Percentiles rank a stretch among this genome's conserved stretches.
phyloP scores from a whole-genome alignment of 257 asterid genomes.

The Solanum tacnaense region DNA sequence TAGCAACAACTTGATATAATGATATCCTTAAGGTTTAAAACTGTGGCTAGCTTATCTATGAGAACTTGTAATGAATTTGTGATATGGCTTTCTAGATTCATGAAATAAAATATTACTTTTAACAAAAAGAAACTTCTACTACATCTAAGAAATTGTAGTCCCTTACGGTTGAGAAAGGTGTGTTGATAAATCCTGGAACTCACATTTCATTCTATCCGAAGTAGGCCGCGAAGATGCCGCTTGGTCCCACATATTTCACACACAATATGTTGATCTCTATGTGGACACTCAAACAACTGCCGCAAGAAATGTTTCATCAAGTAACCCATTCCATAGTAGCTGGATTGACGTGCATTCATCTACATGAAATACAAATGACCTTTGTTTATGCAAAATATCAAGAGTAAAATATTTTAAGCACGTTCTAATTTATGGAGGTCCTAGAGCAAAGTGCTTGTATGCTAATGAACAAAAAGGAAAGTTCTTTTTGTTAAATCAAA shows the following conservation, averaged over 20 bases:
- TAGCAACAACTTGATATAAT: too few relatives aligned
- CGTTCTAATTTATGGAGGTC: not conserved
- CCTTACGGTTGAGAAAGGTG: too few relatives aligned
- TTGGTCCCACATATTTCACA: conserved; percentile 70
- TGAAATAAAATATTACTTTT: too few relatives aligned
- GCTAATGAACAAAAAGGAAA: not conserved
- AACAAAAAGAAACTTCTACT: too few relatives aligned
- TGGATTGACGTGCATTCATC: conserved; percentile 69
- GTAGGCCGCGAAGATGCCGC: conserved; percentile 17
- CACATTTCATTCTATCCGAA: too few relatives aligned
- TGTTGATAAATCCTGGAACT: too few relatives aligned
- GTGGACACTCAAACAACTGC: conserved; percentile 56
- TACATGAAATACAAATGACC: conserved; percentile 62
- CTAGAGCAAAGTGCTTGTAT: not conserved
- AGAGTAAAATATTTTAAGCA: not conserved
- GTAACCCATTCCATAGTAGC: conserved; percentile 73
- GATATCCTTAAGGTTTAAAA: not conserved
- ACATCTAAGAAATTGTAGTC: too few relatives aligned
- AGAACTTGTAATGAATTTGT: not conserved
- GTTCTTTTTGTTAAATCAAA: not conserved
- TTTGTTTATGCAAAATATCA: conserved; percentile 24
- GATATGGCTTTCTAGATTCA: not conserved
- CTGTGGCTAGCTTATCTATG: not conserved
- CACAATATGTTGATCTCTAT: conserved; percentile 7
- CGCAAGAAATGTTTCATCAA: conserved; percentile 57